A percentile compares a stretch with the other conserved stretches of the same genome.
phyloP scores from a whole-genome alignment of 805 yeast species.

The Kuraishia capsulata region DNA sequence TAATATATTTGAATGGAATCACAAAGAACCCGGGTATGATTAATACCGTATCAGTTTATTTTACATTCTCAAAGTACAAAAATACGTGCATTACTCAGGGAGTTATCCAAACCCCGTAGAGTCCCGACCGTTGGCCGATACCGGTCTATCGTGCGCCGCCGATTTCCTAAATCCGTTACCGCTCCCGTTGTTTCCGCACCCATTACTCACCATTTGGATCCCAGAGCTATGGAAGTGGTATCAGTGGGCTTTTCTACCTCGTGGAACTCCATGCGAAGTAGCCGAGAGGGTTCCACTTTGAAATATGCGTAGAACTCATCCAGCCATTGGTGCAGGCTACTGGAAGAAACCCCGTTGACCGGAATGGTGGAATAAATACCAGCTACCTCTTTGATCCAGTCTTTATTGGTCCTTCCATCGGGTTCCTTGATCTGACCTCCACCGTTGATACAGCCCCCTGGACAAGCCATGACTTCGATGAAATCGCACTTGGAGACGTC shows the following conservation, averaged over 20 bases:
- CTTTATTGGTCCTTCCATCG: constrained; percentile 22
- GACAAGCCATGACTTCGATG: constrained; percentile 97
- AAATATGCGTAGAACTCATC: constrained; percentile 20
- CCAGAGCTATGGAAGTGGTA: constrained; percentile 35
- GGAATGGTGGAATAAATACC: constrained; percentile 26
- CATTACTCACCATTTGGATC: constrained; percentile 52
- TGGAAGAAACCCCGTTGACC: not conserved
- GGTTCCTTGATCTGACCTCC: constrained; percentile 78
- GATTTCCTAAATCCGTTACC: too few species aligned
- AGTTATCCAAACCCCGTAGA: too few species aligned
- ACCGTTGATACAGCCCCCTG: constrained; percentile 95
- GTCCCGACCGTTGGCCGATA: too few species aligned
- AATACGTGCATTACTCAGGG: too few species aligned
- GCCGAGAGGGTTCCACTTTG: constrained; percentile 23
- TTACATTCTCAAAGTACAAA: too few species aligned
- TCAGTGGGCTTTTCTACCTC: constrained; percentile 45
- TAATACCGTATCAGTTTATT: too few species aligned
- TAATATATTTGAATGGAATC: too few species aligned
- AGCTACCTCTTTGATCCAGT: constrained; percentile 32
- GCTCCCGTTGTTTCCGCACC: too few species aligned
- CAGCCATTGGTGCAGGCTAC: constrained; percentile 22
- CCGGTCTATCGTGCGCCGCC: too few species aligned
- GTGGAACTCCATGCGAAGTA: constrained; percentile 36
- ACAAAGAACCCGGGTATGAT: too few species aligned
- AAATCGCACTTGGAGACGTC: constrained; percentile 66